Evolutionary conservation across 208 protist genomes (phyloP).

Genomic region (Acanthamoeba rhysodes): DNA sequence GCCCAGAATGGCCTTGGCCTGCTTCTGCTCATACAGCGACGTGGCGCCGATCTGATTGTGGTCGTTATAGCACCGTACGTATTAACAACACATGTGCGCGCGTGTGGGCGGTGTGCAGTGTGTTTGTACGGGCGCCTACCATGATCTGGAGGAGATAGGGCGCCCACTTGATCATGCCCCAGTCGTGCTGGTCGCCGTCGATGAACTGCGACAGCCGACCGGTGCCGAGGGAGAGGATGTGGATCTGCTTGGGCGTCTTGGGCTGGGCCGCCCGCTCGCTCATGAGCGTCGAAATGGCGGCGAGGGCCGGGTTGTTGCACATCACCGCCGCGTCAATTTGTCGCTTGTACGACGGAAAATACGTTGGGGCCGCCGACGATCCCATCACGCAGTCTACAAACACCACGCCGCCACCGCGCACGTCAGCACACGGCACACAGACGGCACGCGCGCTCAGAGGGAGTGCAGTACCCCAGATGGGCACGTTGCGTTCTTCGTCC

Average conservation of each 20-base stretch:
- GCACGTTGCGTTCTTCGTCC: constrained; percentile 35
- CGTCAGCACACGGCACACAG: not conserved
- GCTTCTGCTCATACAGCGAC: constrained; percentile 54
- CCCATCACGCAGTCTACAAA: constrained; percentile 59
- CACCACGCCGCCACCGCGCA: not conserved
- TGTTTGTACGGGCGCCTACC: not conserved
- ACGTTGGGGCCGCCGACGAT: constrained; percentile 62
- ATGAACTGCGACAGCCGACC: constrained; percentile 71
- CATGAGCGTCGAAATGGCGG: constrained; percentile 63
- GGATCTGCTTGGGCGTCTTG: constrained; percentile 33
- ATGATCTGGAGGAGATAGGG: constrained; percentile 64
- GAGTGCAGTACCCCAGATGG: constrained; percentile 30
- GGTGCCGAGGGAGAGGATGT: constrained; percentile 72
- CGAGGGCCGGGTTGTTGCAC: constrained; percentile 61
- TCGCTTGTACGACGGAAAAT: constrained; percentile 67
- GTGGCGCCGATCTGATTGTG: constrained; percentile 31
- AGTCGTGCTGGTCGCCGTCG: constrained; percentile 60
- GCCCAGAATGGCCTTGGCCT: constrained; percentile 39
- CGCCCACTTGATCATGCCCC: constrained; percentile 70
- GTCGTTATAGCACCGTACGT: not conserved
- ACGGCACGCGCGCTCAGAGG: not conserved
- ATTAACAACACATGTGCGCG: not conserved
- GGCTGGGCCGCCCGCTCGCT: constrained; percentile 51
- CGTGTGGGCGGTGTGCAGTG: not conserved
- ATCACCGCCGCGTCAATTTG: constrained; percentile 57